These are phyloP conservation scores for Blastomyces parvus DNA, from an alignment of 2,329 filamentous ascomycete species.

Conservation along the genomic window DNA sequence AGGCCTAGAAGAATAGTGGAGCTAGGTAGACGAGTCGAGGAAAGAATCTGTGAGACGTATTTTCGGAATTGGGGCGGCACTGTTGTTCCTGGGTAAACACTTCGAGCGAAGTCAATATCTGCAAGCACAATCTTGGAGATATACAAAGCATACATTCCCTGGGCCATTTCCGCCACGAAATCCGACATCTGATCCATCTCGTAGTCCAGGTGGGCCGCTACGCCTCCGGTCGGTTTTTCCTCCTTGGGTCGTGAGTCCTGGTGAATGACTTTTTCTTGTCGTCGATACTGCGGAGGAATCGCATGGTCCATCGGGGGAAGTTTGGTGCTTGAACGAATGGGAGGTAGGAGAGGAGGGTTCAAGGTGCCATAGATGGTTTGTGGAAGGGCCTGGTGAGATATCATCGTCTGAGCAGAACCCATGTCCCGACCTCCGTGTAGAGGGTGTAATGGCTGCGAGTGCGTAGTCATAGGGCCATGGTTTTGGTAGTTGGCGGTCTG, in stretches of 20 bases:
- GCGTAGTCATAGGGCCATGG: conserved; percentile 27
- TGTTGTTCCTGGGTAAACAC: conserved; percentile 52
- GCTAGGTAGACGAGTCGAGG: conserved; percentile 78
- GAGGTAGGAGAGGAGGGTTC: conserved; percentile 30
- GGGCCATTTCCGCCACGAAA: conserved; percentile 84
- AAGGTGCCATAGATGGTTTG: conserved; percentile 30
- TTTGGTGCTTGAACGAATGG: conserved; percentile 33
- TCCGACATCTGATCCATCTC: conserved; percentile 95
- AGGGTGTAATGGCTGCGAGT: conserved; percentile 23
- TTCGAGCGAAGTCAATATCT: conserved; percentile 55
- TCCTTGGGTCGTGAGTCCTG: conserved; percentile 40
- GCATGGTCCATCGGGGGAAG: conserved; percentile 34
- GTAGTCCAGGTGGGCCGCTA: conserved; percentile 90
- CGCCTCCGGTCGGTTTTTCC: conserved; percentile 66
- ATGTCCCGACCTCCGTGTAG: conserved; percentile 29
- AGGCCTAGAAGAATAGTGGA: conserved; percentile 85
- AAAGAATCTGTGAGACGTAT: conserved; percentile 83
- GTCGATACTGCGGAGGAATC: conserved; percentile 35
- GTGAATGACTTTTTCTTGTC: conserved; percentile 29
- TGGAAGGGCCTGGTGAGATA: conserved; percentile 20
- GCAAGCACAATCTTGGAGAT: conserved; percentile 47
- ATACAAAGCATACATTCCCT: conserved; percentile 57
- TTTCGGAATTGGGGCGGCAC: conserved; percentile 72
- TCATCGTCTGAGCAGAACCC: conserved; percentile 18
- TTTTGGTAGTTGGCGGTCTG: conserved; percentile 27